phyloP scores from a whole-genome alignment of 2,329 filamentous ascomycete genomes.

The Teratosphaeria zuluensis region DNA sequence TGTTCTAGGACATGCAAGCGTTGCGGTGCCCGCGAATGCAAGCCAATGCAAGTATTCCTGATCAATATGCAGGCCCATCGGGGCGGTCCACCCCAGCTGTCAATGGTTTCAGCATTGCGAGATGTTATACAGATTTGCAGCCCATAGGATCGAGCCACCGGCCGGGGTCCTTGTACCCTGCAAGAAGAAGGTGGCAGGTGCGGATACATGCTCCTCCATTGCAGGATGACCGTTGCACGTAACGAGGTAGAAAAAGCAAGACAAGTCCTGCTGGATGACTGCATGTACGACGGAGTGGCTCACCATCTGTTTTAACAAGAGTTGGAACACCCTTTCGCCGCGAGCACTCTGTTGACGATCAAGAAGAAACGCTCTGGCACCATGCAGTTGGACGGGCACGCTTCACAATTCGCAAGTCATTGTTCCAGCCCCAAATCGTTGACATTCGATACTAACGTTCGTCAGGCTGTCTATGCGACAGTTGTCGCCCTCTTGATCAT shows the following conservation, averaged over 20 bases:
- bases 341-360: neutral
- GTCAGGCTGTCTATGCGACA: neutral
- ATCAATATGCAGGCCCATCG: neutral
- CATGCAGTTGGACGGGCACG: neutral
- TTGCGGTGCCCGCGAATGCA: neutral
- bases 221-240: neutral
- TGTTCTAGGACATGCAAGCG: neutral
- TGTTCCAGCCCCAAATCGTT: neutral
- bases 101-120: neutral
- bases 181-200: neutral
- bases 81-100: neutral
- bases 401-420: neutral
- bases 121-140: neutral
- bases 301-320: neutral
- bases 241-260: neutral
- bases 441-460: neutral
- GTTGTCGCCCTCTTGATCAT: neutral
- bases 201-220: neutral
- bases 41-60: neutral
- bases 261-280: neutral
- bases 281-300: neutral
- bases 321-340: neutral
- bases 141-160: neutral
- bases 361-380: neutral
- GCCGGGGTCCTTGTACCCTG: neutral